These are phyloP conservation scores for Schizosaccharomyces versatilis DNA, from an alignment of 1,139 yeast genomes.

Conservation along the genomic window DNA sequence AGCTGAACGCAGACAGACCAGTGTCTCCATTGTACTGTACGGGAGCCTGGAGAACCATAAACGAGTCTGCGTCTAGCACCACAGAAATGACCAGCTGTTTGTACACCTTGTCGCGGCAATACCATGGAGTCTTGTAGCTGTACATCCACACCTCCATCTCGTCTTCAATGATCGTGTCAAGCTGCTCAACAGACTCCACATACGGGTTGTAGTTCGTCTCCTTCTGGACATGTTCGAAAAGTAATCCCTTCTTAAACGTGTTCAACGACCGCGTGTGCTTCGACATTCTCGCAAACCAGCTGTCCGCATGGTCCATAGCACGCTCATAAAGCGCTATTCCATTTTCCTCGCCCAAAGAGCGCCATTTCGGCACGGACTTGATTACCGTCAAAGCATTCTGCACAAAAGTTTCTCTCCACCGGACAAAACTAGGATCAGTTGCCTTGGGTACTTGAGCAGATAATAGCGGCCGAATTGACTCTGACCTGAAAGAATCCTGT, in stretches of 20 bases:
- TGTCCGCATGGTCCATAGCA: neutral
- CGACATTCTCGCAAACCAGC: neutral
- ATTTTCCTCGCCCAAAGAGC: neutral
- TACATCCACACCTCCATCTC: constrained; percentile 2
- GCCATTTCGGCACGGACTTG: neutral
- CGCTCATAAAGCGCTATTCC: neutral
- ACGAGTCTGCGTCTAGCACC: neutral
- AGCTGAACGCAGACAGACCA: neutral
- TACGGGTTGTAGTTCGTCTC: neutral
- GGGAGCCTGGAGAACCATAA: neutral
- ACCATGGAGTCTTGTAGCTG: constrained; percentile 1
- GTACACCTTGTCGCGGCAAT: neutral
- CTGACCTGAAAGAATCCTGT: constrained; percentile 1
- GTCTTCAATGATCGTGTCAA: neutral
- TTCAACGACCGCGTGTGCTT: neutral
- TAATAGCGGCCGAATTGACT: neutral
- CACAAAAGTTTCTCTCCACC: neutral
- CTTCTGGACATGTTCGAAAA: neutral
- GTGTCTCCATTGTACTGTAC: neutral
- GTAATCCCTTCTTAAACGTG: neutral
- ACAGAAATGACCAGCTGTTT: neutral
- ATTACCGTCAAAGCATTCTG: neutral
- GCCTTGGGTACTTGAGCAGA: neutral
- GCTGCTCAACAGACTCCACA: neutral
- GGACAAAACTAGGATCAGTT: constrained; percentile 1